A percentile compares a stretch with the other conserved stretches of the same genome.
phyloP scores from a whole-genome alignment of 805 yeast species.

The Spathaspora girioi region DNA sequence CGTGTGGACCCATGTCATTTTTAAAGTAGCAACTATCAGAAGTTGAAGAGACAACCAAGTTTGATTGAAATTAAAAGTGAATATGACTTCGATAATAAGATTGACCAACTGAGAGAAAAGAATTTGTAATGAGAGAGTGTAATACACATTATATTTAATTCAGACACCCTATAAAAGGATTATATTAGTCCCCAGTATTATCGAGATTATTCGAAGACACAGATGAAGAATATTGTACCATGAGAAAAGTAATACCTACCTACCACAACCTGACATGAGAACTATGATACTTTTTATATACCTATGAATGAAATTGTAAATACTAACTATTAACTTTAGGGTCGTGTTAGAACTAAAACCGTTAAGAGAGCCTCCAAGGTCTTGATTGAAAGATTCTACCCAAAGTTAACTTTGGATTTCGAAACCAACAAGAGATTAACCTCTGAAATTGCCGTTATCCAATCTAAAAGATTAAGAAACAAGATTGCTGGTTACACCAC shows the following conservation, averaged over 20 bases:
- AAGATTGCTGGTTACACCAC: slow-evolving; percentile 99
- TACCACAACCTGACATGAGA: not conserved
- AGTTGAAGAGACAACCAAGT: not conserved
- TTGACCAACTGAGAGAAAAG: too few relatives aligned
- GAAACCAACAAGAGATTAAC: slow-evolving; percentile 99
- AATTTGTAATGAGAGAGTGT: too few relatives aligned
- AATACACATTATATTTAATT: too few relatives aligned
- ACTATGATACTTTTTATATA: not conserved
- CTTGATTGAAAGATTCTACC: slow-evolving; percentile 98
- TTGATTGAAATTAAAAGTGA: not conserved
- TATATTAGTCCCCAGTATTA: too few relatives aligned
- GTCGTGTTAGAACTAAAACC: slow-evolving; percentile 99
- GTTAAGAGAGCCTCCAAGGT: slow-evolving; percentile 99
- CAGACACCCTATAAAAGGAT: too few relatives aligned
- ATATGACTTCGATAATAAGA: too few relatives aligned
- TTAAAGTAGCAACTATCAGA: slow-evolving; percentile 5
- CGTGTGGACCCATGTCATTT: not conserved
- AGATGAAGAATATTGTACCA: too few relatives aligned
- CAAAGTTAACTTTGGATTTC: slow-evolving; percentile 98
- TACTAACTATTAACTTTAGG: slow-evolving; percentile 52
- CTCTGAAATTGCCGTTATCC: slow-evolving; percentile 97
- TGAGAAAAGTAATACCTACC: too few relatives aligned
- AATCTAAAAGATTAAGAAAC: slow-evolving; percentile 99
- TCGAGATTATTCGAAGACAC: too few relatives aligned
- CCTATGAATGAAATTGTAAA: not conserved